Evolutionary conservation across 768 basidiomycete genomes (phyloP).

Genomic region (Suillus clintonianus): DNA sequence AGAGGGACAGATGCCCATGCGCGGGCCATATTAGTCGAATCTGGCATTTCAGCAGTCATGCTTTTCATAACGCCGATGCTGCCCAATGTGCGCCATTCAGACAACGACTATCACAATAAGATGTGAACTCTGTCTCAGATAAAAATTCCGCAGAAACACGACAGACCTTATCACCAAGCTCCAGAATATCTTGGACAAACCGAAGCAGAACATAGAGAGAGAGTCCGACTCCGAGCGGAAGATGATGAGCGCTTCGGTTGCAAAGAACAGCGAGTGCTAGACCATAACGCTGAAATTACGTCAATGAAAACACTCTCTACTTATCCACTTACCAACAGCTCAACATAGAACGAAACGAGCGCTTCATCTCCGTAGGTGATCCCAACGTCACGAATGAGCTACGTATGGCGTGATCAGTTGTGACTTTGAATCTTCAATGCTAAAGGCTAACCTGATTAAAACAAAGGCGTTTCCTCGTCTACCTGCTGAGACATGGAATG

Average conservation of each 20-base stretch:
- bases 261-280: conserved; percentile 51
- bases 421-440: not conserved
- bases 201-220: conserved; percentile 52
- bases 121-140: not conserved
- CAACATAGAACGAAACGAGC: conserved; percentile 49
- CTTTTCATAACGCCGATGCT: conserved; percentile 54
- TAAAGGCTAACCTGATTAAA: conserved; percentile 41
- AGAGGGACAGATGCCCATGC: conserved; percentile 63
- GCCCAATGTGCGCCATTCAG: conserved; percentile 54
- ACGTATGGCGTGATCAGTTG: not conserved
- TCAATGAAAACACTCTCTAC: not conserved
- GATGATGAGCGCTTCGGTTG: conserved; percentile 49
- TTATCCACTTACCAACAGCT: conserved; percentile 42
- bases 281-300: not conserved
- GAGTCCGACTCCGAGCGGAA: conserved; percentile 52
- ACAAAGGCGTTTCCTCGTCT: conserved; percentile 66
- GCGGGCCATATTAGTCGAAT: conserved; percentile 29
- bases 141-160: not conserved
- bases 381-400: conserved; percentile 32
- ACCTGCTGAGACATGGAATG: conserved; percentile 9
- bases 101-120: conserved; percentile 35
- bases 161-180: conserved; percentile 42
- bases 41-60: conserved; percentile 44
- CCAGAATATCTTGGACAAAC: conserved; percentile 49
- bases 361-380: conserved; percentile 49